Evolutionary conservation across 192 early-diverging fungal species (phyloP).

Genomic region (Rhizophlyctis rosea): DNA sequence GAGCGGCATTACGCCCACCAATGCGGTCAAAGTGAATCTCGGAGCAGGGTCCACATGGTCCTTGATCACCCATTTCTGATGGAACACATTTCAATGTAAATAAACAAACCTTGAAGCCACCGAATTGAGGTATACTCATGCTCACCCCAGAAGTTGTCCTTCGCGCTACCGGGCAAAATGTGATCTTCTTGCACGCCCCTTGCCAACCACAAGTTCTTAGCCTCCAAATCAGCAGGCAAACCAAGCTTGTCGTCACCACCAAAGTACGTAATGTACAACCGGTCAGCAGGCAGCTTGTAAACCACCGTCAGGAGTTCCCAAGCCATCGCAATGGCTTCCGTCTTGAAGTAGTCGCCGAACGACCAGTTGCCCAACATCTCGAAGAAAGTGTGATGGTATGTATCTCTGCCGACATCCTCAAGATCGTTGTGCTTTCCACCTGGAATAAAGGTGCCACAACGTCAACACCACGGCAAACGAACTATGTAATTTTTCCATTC

Average conservation of each 20-base stretch:
- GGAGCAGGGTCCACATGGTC: conserved; percentile 96
- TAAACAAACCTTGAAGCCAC: conserved; percentile 5
- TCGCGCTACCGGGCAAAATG: conserved; percentile 81
- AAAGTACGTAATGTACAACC: conserved; percentile 97
- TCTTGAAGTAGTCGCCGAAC: conserved; percentile 99
- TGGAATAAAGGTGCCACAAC: conserved; percentile 26
- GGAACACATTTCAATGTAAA: not conserved
- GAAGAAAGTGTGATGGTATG: conserved; percentile 99
- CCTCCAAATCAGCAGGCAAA: conserved; percentile 81
- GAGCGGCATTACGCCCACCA: conserved; percentile 83
- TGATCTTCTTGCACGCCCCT: conserved; percentile 79
- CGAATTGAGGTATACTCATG: not conserved
- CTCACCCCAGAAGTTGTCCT: conserved; percentile 98
- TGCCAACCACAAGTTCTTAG: conserved; percentile 88
- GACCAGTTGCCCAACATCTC: conserved; percentile 99
- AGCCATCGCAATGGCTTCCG: conserved; percentile 84
- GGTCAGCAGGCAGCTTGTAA: conserved; percentile 74
- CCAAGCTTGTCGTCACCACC: conserved; percentile 81
- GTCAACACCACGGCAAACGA: not conserved
- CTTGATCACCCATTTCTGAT: conserved; percentile 93
- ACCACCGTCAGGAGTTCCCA: conserved; percentile 93
- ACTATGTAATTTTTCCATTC: no score
- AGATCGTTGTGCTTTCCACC: conserved; percentile 99
- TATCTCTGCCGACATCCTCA: conserved; percentile 97
- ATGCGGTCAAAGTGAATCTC: conserved; percentile 99